Evolutionary conservation across 2,329 filamentous ascomycete genomes (phyloP), one percentile per base, ranked within the genome.

Genomic region (Dothiorella sarmentorum): DNA sequence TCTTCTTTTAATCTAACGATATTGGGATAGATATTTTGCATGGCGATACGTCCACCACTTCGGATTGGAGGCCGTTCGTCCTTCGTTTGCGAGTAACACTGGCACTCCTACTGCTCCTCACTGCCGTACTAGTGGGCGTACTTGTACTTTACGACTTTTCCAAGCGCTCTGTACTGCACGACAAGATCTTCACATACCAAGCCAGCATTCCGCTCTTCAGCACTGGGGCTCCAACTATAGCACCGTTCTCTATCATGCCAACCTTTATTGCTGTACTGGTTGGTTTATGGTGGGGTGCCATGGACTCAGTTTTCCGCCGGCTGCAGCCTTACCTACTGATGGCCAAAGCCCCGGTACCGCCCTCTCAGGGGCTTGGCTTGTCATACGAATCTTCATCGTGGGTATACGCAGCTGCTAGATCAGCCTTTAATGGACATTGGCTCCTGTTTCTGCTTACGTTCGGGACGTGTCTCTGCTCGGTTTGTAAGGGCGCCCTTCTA

Each of bases 291-390:
- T 64, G 61, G 61, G 60, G 57, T 29, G 31, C 45, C 31, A 22
- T 64, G 10, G 62, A 63, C 24, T 56, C 52, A 42, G 42, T 56
- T 10, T 61, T 63, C 37, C 57, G 60, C 20, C 22, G 44, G 24
- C 27, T 63, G 35, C 62, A 64, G 33, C 62, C 61, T 9, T 64
- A 56, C 53, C 47, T 62, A 13, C 60, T 58, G 11, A 63, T 63
- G 59, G 56, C 58, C 5, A 44, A 61, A 42, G 31, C 20, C 11
- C 29, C 60, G 6, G 33, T 44, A 11, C 15, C 29, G 10, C 18
- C 56, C 4, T 38, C 52, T 9, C 20, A 45, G 9, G 61, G 60
- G 17, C 49, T 40, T 1, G 52, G 52, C 6, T n/a, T 57, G 26
- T 27, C 27, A 2, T 60, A 60, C 20, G 40, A 51, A 29, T 33